Evolutionary conservation across 2,329 filamentous ascomycete species (phyloP).

Genomic region (Ceratocystis huliohia): DNA sequence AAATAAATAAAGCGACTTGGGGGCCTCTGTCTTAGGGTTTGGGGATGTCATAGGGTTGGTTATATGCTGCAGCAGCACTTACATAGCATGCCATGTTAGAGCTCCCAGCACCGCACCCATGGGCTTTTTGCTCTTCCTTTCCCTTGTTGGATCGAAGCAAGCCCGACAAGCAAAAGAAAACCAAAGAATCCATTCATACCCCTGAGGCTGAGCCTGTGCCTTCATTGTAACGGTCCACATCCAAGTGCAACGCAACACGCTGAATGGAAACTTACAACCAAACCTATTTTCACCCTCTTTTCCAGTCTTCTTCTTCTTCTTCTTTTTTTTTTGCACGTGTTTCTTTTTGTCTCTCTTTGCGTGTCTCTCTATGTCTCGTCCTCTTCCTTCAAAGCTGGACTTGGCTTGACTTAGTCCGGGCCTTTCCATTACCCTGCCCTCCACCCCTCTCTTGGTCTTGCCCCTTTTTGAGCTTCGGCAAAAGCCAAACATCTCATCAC

Average conservation of each 20-base stretch:
- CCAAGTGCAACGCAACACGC: background rate
- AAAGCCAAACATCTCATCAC: background rate
- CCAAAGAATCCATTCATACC: background rate
- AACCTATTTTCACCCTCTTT: background rate
- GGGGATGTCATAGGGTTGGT: too few species aligned
- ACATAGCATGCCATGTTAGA: too few species aligned
- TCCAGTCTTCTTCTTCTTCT: background rate
- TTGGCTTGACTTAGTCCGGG: background rate
- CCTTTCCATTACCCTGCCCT: background rate
- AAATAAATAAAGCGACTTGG: too few species aligned
- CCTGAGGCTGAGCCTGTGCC: conserved; percentile 17
- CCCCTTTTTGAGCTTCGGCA: background rate
- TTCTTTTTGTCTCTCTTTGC: background rate
- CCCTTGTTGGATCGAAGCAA: too few species aligned
- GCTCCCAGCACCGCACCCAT: too few species aligned
- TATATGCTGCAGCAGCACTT: too few species aligned
- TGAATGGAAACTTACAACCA: background rate
- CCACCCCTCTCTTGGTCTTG: background rate
- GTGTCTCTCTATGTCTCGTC: background rate
- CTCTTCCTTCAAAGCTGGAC: background rate
- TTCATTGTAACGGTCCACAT: background rate
- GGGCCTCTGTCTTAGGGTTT: too few species aligned
- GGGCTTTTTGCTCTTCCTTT: too few species aligned
- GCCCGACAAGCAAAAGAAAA: background rate
- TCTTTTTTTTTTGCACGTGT: background rate